Base-by-base conservation (phyloP, 1,284 basidiomycete genomes). In the Pseudozyma thailandica region DNA sequence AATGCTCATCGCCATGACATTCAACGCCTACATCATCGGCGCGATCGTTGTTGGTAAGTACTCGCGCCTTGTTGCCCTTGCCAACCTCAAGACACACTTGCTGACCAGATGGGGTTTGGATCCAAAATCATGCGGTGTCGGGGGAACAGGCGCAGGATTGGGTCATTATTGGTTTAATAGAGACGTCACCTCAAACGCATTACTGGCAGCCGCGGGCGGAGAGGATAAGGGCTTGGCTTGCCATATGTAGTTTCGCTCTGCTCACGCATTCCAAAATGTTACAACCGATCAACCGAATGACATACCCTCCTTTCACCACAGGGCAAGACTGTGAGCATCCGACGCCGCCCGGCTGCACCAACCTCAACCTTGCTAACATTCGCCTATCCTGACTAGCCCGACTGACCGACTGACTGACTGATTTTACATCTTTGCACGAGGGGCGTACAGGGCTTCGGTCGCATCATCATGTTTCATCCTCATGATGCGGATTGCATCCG, bases 1-100 rank as follows among this genome's bases (percentile, higher is more conserved):
- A 9, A 79, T 79, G 78, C 48, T 79, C 23, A 57, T 78, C 1
- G 63, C 64, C 18, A 79, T 79, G 78, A 75, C 76, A 2, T 79
- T 78, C 56, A 79, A 79, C 47, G 66, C 61, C 0, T 79, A 46
- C 28, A 35, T 79, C 10, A 69, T 77, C 13, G 56, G 26, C 5
- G 73, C 68, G 2, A 75, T 79, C 37, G 68, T 79, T 5, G 18
- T 49, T 6, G 77, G 77, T 73, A 62, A 58, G 68, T 51, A 1
- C 28, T 3, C 12, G 3, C 21, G 30, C 20, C 10, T 18, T 21
- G 30, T 25, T n/a, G 30, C 30, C 15, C 15, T 31, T 31, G 20
- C 18, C 8, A 21, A 33, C 26, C 7, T 15, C 51, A 21, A 2
- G 35, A 18, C n/a, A 21, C 6, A 0, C 12, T 23, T 37, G 21